Evolutionary conservation across 768 basidiomycete genomes (phyloP), one percentile per base, ranked within the genome.

Genomic region (Lentinus brumalis): DNA sequence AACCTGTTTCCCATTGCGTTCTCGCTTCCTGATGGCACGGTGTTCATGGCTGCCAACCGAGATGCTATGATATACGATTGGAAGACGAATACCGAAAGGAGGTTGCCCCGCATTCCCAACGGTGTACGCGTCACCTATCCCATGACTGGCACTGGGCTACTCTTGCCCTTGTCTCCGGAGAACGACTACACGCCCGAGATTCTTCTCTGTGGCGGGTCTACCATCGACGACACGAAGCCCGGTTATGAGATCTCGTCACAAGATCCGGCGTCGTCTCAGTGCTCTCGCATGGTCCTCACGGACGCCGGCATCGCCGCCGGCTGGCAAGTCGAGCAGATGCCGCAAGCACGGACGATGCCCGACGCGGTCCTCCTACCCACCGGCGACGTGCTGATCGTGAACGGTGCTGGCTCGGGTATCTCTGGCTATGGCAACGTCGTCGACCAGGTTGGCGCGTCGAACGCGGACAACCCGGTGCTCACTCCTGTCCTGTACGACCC

Each of bases 61-160:
- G 86, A 91, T 59, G 88, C 89, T 6, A 91, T 87, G 78, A 86
- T 92, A 63, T 93, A 92, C 66, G 81, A 92, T 72, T 91, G 89
- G 90, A 70, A 79, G 64, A 71, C 73, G 11, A 85, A 91, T 67
- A 78, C 74, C 1, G 90, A 92, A 71, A 77, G 72, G 30, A 74
- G 80, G 39, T 81, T 92, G 12, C 91, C 91, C 29, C 73, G 68
- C 46, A 81, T 92, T 66, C 91, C 91, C 7, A 91, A 93, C 62
- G 86, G 85, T 45, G 84, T 91, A 15, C 89, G 89, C 29, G 85
- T 92, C 39, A 91, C 91, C 0, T 93, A 94, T 70, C 91, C 91
- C 1, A 89, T 92, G 88, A 77, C 89, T 29, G 92, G 87, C 44
- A 86, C 86, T 15, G 91, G 79, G 12, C 63, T 90, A n/a, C 78